Evolutionary conservation across 2,329 filamentous ascomycete species (phyloP).

Genomic region (Ilyonectria mors-panacis): DNA sequence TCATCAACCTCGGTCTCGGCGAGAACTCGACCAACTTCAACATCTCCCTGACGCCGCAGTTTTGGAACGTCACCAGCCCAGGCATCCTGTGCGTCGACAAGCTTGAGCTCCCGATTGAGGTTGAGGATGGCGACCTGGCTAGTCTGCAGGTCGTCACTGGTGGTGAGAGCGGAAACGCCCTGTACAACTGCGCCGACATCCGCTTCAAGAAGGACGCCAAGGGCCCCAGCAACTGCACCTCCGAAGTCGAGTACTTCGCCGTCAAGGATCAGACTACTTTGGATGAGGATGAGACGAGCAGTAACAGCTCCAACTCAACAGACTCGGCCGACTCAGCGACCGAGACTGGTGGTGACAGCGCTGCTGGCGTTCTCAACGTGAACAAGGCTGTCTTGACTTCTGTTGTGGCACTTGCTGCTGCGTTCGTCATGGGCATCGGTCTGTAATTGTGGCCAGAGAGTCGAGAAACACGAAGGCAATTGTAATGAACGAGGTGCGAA

Average conservation of each 20-base stretch:
- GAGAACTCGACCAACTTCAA: conserved; percentile 75
- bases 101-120: conserved; percentile 68
- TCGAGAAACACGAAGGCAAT: not conserved
- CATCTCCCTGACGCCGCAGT: conserved; percentile 73
- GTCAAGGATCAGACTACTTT: conserved; percentile 50
- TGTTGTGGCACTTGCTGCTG: conserved; percentile 56
- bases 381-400: conserved; percentile 51
- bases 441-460: conserved; percentile 44
- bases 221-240: conserved; percentile 56
- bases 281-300: conserved; percentile 29
- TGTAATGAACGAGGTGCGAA: conserved; percentile 20
- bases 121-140: conserved; percentile 73
- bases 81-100: conserved; percentile 77
- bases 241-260: conserved; percentile 60
- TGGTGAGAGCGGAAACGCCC: conserved; percentile 69
- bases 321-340: conserved; percentile 26
- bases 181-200: conserved; percentile 85
- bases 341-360: conserved; percentile 39
- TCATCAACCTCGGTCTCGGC: conserved; percentile 67
- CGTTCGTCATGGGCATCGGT: conserved; percentile 56
- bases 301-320: conserved; percentile 36
- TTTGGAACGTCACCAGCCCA: conserved; percentile 71
- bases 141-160: conserved; percentile 80
- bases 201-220: conserved; percentile 71
- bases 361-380: conserved; percentile 41